phyloP scores from a whole-genome alignment of 1,284 basidiomycete species.

The Puccinia coronata region DNA sequence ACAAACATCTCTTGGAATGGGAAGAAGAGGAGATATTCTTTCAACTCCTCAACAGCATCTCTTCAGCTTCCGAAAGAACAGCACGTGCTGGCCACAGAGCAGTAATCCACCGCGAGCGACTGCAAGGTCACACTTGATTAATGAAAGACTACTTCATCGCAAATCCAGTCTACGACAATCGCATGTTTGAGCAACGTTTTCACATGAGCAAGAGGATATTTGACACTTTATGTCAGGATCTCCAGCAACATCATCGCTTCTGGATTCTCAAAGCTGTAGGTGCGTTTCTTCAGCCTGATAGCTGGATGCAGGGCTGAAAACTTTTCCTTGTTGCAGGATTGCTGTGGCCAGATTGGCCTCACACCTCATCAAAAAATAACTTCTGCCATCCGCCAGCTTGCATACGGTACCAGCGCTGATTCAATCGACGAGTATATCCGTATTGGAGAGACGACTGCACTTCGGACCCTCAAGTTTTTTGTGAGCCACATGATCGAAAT shows the following conservation, averaged over 20 bases:
- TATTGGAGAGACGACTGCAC: background rate
- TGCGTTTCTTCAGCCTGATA: background rate
- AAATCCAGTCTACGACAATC: conserved; percentile 4
- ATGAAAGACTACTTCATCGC: background rate
- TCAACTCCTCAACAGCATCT: no score
- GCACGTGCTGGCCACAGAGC: background rate
- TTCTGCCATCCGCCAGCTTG: conserved; percentile 4
- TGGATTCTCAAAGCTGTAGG: background rate
- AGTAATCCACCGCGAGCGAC: background rate
- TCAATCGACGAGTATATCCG: no score
- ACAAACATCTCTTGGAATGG: no score
- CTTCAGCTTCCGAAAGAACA: no score
- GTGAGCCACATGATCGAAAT: background rate
- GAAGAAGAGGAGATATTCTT: no score
- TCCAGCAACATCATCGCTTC: background rate
- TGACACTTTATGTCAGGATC: background rate
- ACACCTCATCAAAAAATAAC: conserved; percentile 33
- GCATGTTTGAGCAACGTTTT: conserved; percentile 19
- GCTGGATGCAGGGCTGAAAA: background rate
- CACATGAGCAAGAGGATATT: conserved; percentile 18
- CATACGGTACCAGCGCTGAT: background rate
- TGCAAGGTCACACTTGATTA: background rate
- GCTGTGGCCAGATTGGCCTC: conserved; percentile 35
- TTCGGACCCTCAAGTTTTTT: background rate
- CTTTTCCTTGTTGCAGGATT: background rate